These are phyloP conservation scores for Mediolabrus comicus DNA, from an alignment of 108 stramenopile species.

Conservation along the genomic window DNA sequence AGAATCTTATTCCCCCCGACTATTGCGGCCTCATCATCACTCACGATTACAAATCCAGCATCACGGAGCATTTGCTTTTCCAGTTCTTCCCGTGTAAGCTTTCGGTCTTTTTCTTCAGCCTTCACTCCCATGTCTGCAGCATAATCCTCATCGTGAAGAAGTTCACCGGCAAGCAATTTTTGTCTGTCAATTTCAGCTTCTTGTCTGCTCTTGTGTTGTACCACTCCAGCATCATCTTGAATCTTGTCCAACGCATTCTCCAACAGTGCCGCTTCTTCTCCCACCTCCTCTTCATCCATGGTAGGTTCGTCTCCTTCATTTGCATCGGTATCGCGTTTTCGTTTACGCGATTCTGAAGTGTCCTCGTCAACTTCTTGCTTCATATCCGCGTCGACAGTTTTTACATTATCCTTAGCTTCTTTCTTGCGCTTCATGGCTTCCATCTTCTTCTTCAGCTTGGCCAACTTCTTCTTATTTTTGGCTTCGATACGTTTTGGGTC, in stretches of 20 bases:
- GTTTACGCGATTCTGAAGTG: conserved; percentile 21
- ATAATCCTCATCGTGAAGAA: conserved; percentile 60
- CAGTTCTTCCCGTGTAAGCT: conserved; percentile 54
- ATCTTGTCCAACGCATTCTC: conserved; percentile 71
- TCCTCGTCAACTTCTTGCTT: conserved; percentile 28
- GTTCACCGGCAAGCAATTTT: conserved; percentile 73
- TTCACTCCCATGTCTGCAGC: conserved; percentile 41
- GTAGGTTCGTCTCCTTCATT: conserved; percentile 25
- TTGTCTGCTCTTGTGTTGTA: conserved; percentile 65
- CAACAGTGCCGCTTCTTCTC: conserved; percentile 69
- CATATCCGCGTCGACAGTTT: conserved; percentile 18
- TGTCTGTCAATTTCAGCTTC: conserved; percentile 82
- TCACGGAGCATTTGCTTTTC: conserved; percentile 65
- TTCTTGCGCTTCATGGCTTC: conserved; percentile 73
- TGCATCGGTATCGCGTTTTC: conserved; percentile 36
- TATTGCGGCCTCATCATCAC: conserved; percentile 74
- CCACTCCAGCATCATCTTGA: conserved; percentile 51
- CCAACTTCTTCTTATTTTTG: conserved; percentile 54
- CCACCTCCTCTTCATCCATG: conserved; percentile 33
- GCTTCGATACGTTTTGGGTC: conserved; percentile 77
- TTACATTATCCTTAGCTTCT: conserved; percentile 38
- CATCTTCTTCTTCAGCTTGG: conserved; percentile 79
- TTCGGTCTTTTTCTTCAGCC: conserved; percentile 19
- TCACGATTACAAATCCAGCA: conserved; percentile 71
- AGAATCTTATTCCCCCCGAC: conserved; percentile 70